Percentiles rank a stretch among this genome's conserved stretches.
phyloP scores from a whole-genome alignment of 306 rosid species.

The Vigna mungo region DNA sequence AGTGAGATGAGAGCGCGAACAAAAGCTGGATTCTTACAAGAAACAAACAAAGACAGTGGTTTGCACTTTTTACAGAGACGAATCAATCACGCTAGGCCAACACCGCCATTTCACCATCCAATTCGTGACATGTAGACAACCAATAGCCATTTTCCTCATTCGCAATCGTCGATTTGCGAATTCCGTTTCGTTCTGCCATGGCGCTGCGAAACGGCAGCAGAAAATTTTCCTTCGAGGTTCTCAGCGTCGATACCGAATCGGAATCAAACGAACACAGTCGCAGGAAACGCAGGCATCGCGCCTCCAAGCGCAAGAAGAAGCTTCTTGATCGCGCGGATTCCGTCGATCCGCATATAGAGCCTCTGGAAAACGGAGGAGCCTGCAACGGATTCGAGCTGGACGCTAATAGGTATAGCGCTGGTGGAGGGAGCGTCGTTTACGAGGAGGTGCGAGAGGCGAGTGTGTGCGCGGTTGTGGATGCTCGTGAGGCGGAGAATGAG shows the following conservation, averaged over 20 bases:
- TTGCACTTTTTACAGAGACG: not conserved
- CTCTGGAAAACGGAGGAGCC: constrained; percentile 17
- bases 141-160: not conserved
- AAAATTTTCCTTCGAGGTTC: constrained; percentile 79
- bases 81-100: constrained; percentile 17
- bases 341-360: constrained; percentile 41
- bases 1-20: constrained; percentile 48
- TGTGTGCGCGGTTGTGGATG: constrained; percentile 43
- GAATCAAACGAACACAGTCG: constrained; percentile 46
- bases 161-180: not conserved
- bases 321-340: constrained; percentile 53
- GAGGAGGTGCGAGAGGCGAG: constrained; percentile 54
- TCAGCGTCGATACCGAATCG: constrained; percentile 56
- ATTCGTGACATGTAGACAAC: not conserved
- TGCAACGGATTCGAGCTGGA: constrained; percentile 57
- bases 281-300: constrained; percentile 64
- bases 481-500: constrained; percentile 49
- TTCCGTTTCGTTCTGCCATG: constrained; percentile 51
- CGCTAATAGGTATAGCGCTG: constrained; percentile 34
- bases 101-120: constrained; percentile 1
- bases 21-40: constrained; percentile 33
- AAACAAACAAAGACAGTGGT: constrained; percentile 11
- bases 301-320: constrained; percentile 60
- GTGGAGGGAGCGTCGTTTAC: constrained; percentile 48
- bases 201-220: constrained; percentile 64